Conservation (phyloP, 495 filamentous ascomycete genomes). For the Aspergillus biplanus region DNA sequence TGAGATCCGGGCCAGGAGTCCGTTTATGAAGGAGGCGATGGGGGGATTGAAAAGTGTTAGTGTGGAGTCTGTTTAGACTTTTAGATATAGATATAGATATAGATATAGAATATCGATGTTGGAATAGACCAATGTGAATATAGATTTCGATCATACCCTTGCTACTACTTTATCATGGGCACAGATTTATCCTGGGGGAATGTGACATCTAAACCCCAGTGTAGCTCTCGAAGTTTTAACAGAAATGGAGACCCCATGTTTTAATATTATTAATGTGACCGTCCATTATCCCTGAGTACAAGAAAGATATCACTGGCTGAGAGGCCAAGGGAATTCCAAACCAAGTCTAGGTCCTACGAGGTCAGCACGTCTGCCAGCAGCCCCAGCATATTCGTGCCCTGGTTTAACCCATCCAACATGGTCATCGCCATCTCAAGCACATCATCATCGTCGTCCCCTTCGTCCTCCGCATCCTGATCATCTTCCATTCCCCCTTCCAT, state of each 20-base stretch:
- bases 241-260: too few relatives aligned
- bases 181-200: too few relatives aligned
- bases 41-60: conserved; percentile 16
- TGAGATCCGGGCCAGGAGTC: conserved; percentile 34
- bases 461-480: background rate
- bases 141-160: too few relatives aligned
- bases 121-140: background rate
- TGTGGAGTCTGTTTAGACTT: background rate
- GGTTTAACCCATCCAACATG: background rate
- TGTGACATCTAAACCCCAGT: background rate
- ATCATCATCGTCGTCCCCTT: background rate
- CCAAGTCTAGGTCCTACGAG: too few relatives aligned
- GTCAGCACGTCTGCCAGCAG: too few relatives aligned
- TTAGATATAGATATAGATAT: background rate
- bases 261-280: too few relatives aligned
- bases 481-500: background rate
- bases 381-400: background rate
- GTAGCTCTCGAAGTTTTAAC: too few relatives aligned
- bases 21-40: conserved; percentile 43
- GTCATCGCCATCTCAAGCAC: background rate
- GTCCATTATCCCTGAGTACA: too few relatives aligned
- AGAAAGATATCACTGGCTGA: too few relatives aligned
- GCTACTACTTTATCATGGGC: too few relatives aligned
- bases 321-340: too few relatives aligned
- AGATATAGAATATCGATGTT: background rate